These are phyloP conservation scores for Malus sylvestris DNA, from an alignment of 306 rosid species.

Conservation along the genomic window DNA sequence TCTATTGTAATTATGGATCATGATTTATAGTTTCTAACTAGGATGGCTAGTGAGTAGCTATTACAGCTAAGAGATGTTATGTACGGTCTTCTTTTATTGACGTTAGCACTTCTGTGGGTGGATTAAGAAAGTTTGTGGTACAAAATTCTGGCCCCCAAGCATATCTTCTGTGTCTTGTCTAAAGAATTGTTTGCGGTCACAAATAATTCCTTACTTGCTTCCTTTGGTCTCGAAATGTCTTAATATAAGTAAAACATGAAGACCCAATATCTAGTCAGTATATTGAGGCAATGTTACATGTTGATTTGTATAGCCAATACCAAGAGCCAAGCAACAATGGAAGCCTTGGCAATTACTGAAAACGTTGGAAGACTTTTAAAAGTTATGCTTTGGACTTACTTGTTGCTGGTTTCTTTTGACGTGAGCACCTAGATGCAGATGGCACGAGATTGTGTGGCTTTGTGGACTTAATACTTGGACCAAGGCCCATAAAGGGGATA, in stretches of 20 bases:
- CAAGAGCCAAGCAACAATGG: background rate
- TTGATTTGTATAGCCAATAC: background rate
- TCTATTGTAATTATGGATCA: background rate
- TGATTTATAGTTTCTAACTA: background rate
- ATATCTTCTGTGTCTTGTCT: background rate
- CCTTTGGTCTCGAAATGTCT: background rate
- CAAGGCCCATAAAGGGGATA: background rate
- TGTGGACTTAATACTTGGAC: background rate
- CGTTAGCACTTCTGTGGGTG: background rate
- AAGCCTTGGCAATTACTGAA: background rate
- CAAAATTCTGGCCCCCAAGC: background rate
- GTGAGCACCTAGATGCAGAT: background rate
- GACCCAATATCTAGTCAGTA: background rate
- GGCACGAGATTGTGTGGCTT: background rate
- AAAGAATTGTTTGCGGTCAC: background rate
- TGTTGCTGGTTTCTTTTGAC: background rate
- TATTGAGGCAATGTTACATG: background rate
- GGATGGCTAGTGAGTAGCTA: background rate
- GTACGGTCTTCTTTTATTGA: background rate
- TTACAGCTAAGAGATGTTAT: background rate
- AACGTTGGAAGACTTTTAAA: background rate
- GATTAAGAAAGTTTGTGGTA: background rate
- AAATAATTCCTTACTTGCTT: background rate
- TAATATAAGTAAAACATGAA: background rate
- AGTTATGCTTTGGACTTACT: background rate